Evolutionary conservation across 192 early-diverging fungal species (phyloP).

Genomic region (Coemansia reversa): DNA sequence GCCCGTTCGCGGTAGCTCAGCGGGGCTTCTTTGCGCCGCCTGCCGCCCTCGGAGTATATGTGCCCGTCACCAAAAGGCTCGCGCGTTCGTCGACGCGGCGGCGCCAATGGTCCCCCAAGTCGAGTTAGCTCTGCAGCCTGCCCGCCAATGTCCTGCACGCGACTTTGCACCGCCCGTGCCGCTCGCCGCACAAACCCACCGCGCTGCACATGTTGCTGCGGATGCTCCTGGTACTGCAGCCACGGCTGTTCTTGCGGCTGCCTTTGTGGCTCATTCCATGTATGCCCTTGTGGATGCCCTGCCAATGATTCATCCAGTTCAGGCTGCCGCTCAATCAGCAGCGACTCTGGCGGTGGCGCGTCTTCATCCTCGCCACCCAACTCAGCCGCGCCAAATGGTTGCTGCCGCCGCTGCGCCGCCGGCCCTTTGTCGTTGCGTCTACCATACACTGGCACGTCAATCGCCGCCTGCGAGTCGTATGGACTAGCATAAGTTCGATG

Average conservation of each 20-base stretch:
- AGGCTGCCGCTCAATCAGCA: constrained; percentile 36
- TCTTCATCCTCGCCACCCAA: constrained; percentile 25
- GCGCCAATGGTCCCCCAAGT: constrained; percentile 41
- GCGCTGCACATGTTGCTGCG: not conserved
- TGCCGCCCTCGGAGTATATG: constrained; percentile 15
- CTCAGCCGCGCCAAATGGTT: not conserved
- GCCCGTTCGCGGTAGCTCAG: constrained; percentile 61
- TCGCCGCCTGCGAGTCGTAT: constrained; percentile 23
- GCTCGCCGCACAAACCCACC: constrained; percentile 45
- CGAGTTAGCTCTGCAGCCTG: constrained; percentile 32
- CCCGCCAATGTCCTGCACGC: constrained; percentile 45
- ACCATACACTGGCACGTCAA: constrained; percentile 18
- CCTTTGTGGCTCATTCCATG: not conserved
- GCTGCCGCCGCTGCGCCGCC: constrained; percentile 8
- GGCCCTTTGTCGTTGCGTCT: not conserved
- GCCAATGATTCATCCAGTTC: not conserved
- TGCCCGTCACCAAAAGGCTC: constrained; percentile 35
- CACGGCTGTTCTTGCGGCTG: not conserved
- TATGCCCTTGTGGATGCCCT: no score
- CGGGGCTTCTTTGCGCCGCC: constrained; percentile 11
- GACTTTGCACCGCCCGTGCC: constrained; percentile 39
- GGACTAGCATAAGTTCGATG: constrained; percentile 12
- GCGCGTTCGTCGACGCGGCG: constrained; percentile 21
- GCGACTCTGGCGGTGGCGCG: constrained; percentile 35
- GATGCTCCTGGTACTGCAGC: not conserved